Percentiles rank a stretch among this genome's conserved stretches.
These are phyloP conservation scores for Bonnemaisonia californica DNA, from an alignment of 31 red algal species.

Conservation along the genomic window DNA sequence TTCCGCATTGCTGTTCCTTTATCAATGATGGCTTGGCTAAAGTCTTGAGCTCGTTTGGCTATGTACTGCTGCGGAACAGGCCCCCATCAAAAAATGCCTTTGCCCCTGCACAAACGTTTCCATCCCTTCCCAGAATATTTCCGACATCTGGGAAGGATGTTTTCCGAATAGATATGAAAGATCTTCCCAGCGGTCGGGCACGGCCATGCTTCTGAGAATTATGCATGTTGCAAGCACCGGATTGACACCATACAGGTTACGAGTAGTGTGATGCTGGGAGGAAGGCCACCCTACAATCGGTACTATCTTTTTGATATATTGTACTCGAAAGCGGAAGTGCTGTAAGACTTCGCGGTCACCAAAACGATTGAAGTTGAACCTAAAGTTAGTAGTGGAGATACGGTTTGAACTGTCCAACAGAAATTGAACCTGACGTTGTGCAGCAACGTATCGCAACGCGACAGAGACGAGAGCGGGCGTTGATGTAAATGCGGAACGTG, in stretches of 20 bases:
- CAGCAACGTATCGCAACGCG: too few relatives aligned
- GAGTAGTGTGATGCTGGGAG: neutral
- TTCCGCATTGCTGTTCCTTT: neutral
- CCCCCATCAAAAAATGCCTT: neutral
- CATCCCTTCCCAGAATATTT: slow-evolving; percentile 17
- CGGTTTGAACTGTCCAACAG: too few relatives aligned
- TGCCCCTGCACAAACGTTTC: neutral
- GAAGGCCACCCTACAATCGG: slow-evolving; percentile 1
- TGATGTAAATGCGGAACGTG: too few relatives aligned
- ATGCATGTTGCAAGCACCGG: slow-evolving; percentile 4
- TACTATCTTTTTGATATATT: neutral
- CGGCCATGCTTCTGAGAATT: slow-evolving; percentile 11
- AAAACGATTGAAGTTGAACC: slow-evolving; percentile 33
- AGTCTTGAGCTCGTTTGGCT: neutral
- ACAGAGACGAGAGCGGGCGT: too few relatives aligned
- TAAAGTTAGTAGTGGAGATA: slow-evolving; percentile 1
- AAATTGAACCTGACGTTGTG: too few relatives aligned
- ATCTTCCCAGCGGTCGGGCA: slow-evolving; percentile 13
- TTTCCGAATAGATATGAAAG: too few relatives aligned
- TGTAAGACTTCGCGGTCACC: neutral
- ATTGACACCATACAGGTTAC: slow-evolving; percentile 5
- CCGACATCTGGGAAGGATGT: too few relatives aligned
- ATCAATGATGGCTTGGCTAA: slow-evolving; percentile 5
- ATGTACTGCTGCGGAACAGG: slow-evolving; percentile 7
- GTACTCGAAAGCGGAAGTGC: slow-evolving; percentile 8